Percentiles rank a stretch among this genome's conserved stretches.
Conservation (phyloP, 1,284 basidiomycete genomes). For the Papiliotrema flavescens region DNA sequence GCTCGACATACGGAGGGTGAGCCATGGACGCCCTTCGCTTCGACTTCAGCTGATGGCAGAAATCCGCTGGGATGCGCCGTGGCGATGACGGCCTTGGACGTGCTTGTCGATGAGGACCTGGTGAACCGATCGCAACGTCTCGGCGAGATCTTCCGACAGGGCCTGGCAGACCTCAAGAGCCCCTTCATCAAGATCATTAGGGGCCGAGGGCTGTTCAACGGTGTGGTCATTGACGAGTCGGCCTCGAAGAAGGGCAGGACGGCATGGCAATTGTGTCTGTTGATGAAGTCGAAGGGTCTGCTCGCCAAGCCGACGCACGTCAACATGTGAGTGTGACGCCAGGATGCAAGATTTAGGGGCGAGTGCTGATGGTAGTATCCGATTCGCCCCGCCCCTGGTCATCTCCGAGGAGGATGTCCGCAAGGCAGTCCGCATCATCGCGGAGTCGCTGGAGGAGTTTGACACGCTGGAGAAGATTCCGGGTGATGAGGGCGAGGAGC, state of each 20-base stretch:
- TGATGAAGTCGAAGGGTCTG: constrained; percentile 85
- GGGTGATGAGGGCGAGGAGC: constrained; percentile 55
- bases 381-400: constrained; percentile 92
- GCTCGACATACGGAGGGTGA: constrained; percentile 90
- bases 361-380: constrained; percentile 69
- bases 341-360: no score
- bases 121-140: constrained; percentile 71
- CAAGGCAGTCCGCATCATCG: constrained; percentile 72
- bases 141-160: constrained; percentile 75
- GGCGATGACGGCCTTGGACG: constrained; percentile 82
- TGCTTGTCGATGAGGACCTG: constrained; percentile 81
- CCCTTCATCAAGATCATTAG: constrained; percentile 71
- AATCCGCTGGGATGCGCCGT: constrained; percentile 96
- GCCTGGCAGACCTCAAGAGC: constrained; percentile 62
- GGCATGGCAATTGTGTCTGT: constrained; percentile 93
- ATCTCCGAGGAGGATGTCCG: constrained; percentile 80
- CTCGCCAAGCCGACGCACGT: background rate
- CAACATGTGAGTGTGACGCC: no score
- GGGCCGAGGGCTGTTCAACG: constrained; percentile 86
- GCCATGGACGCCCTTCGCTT: constrained; percentile 28
- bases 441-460: constrained; percentile 71
- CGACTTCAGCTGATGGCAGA: constrained; percentile 48
- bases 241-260: constrained; percentile 71
- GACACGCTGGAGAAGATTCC: constrained; percentile 76
- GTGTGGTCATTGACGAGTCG: constrained; percentile 85